Evolutionary conservation across 345 rosid species (phyloP), one percentile per base, ranked within the genome.

Genomic region (Syzygium grande): DNA sequence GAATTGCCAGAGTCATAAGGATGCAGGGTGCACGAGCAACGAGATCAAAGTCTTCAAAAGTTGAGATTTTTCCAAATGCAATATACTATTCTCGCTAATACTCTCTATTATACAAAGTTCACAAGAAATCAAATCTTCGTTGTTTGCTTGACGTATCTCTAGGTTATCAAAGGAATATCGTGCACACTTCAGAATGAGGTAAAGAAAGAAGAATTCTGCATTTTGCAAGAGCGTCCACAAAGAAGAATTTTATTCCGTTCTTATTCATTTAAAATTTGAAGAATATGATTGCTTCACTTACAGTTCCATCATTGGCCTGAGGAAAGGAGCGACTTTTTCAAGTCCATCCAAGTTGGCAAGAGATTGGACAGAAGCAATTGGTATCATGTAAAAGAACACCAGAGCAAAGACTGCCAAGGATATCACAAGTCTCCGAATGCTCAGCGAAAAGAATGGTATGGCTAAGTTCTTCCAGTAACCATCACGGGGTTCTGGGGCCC

Each of bases 401-500:
- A 98, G 89, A 53, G 96, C 95, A 89, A 98, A 96, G 85, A 98
- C 97, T 34, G 93, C 88, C 46, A 96, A 15, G 23, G 98, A 92
- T 86, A 96, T 96, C 52, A 96, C 87, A 83, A 95, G 95, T 85
- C 93, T 96, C 86, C 99, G 90, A 85, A 98, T 91, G 90, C 92
- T 95, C 92, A 96, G 90, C 6, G 98, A 98, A 86, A 98, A 92
- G 86, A 96, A 98, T 23, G 99, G 98, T 89, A 98, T 98, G 87
- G 98, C 94, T 89, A 98, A 92, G 89, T 98, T 98, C 51, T 92
- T 91, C 99, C 99, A 96, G 86, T 98, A 98, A 88, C 96, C 91
- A 87, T 98, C 99, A 58, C 98, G 98, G 87, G 99, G 98, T 91
- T 96, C 99, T 43, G 99, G 99, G 43, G 99, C 99, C 92, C 99